These are phyloP conservation scores for Pestalotiopsis sp. DNA, from an alignment of 2,329 filamentous ascomycete genomes.

Conservation along the genomic window DNA sequence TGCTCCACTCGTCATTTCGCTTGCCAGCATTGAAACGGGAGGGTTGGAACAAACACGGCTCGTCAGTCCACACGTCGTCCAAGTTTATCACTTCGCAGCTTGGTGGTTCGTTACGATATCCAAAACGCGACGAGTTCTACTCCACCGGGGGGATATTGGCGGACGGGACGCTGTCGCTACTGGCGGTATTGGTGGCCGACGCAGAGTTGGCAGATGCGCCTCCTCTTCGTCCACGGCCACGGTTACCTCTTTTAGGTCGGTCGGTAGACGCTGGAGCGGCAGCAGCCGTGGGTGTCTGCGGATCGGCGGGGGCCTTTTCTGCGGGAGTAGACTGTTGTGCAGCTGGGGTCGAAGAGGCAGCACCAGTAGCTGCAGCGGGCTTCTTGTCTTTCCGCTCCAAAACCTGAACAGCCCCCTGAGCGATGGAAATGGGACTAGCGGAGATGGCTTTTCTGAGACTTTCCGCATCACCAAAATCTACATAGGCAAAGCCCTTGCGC, in stretches of 20 bases:
- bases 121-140: neutral
- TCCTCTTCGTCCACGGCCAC: conserved; percentile 28
- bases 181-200: neutral
- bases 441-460: conserved; percentile 76
- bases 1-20: too few species aligned
- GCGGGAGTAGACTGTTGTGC: neutral
- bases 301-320: conserved; percentile 15
- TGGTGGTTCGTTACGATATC: neutral
- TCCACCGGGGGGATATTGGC: neutral
- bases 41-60: too few species aligned
- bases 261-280: conserved; percentile 17
- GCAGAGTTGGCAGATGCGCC: conserved; percentile 13
- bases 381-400: conserved; percentile 72
- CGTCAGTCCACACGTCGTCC: neutral
- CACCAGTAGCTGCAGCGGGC: conserved; percentile 16
- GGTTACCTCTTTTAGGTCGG: conserved; percentile 29
- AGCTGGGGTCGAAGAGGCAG: conserved; percentile 10
- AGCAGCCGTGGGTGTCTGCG: conserved; percentile 6
- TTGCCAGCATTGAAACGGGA: too few species aligned
- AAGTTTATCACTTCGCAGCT: neutral
- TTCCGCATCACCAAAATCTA: conserved; percentile 78
- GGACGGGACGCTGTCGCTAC: neutral
- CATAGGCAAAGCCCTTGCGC: conserved; percentile 91
- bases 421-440: conserved; percentile 79
- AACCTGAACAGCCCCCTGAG: conserved; percentile 83